Evolutionary conservation across 164 flowering plant species (phyloP), one percentile per base, ranked within the genome.

Genomic region (Macadamia integrifolia): DNA sequence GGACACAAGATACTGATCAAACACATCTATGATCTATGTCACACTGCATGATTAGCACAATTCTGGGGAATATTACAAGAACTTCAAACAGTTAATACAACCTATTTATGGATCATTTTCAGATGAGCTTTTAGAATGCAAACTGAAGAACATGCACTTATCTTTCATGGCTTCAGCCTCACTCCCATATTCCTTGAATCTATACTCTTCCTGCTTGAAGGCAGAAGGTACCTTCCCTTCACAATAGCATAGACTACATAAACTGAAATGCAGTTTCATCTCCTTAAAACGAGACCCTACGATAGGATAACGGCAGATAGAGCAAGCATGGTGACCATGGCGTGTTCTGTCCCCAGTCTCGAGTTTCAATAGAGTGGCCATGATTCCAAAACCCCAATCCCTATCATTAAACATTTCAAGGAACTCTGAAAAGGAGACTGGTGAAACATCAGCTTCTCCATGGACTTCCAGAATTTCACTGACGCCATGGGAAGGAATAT

Each of bases 261-360:
- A 66, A 76, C 90, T 94, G 72, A 94, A 87, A 66, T 75, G 89
- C 44, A 87, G 72, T 76, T 80, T 88, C 76, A 81, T 75, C 78
- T 94, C 99, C 78, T 82, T 92, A 80, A 94, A 94, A 14, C 98
- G 89, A 28, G 96, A 88, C 0, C 99, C 99, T 43, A 89, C 89
- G 14, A 94, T 81, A 10, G 99, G 98, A 72, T 92, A 94, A 9
- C 88, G 86, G 66, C 99, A 94, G 57, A 88, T 86, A 2, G 89
- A 77, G 74, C 99, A 94, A 30, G 80, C 69, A 55, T 79, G 86
- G 52, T 69, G 65, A n/a, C 93, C 96, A 78, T 94, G 99, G n/a
- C 99, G 90, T 48, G 72, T 84, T 66, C 98, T 79, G 52, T 94
- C 99, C 14, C 88, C 86, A 18, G 56, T 64, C 75, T 92, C 99